Evolutionary conservation across 129 eudicot genomes (phyloP), one percentile per base, ranked within the genome.

Genomic region (Lactuca sativa): DNA sequence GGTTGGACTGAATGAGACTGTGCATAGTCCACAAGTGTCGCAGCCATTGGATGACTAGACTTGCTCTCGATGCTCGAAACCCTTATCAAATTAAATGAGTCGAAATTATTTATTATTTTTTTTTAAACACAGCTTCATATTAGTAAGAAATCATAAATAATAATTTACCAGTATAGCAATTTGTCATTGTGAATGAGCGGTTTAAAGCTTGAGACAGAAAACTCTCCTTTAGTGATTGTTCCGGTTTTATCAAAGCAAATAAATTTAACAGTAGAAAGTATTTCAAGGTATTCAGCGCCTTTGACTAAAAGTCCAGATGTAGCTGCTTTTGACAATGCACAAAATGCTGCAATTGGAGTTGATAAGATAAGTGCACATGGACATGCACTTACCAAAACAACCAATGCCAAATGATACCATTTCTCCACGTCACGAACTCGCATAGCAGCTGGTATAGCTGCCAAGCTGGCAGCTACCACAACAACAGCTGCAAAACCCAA

Each of bases 311-410:
- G 88, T 7, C 98, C 98, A 11, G 86, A 70, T 15, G 79, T 87
- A 55, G 98, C 98, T 33, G 98, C 98, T 77, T 82, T 89, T 40
- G 98, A 87, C 44, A 93, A 80, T 11, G 95, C 98, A 41, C 97
- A 89, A 32, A 80, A 93, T 59, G 88, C 88, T 40, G 98, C 98
- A 52, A 90, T 87, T 0, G 98, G 98, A 3, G 98, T 93, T 9
- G 98, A 93, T 49, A 93, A 90, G 61, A 93, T 81, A 32, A 93
- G 92, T 14, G 97, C 97, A 78, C 98, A 93, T 3, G 98, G 98
- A 58, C 98, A 93, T 32, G 92, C 98, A 59, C 98, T 90, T 36
- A 93, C 98, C 67, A 93, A 71, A 14, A 87, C 97, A 7, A 93
- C 98, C 73, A 93, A 82, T 12, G 98, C 95, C 81, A 89, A 71